These are phyloP conservation scores for Chloranthus sessilifolius DNA, from an alignment of 164 flowering plant species.

Conservation along the genomic window DNA sequence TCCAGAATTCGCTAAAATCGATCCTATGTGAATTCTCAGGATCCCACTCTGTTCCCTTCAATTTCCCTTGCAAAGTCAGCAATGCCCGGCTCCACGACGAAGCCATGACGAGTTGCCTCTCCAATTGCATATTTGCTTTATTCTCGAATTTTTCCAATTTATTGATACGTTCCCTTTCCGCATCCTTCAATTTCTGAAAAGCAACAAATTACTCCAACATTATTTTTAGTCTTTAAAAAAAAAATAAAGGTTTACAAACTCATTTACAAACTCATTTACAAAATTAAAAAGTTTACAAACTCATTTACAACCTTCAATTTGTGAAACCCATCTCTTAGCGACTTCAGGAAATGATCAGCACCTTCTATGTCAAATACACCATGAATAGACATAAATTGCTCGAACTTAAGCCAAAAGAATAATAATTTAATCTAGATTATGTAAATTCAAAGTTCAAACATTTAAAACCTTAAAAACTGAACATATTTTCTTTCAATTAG, in stretches of 20 bases:
- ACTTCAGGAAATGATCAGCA: not conserved
- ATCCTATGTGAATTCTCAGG: slow-evolving; percentile 81
- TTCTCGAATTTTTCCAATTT: slow-evolving; percentile 66
- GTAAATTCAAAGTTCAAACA: no score
- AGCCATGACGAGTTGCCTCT: slow-evolving; percentile 89
- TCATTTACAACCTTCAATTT: not conserved
- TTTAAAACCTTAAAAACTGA: no score
- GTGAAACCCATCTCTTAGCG: not conserved
- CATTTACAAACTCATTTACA: not conserved
- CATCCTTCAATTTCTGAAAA: slow-evolving; percentile 65
- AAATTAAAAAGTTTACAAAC: not conserved
- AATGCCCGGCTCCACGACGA: slow-evolving; percentile 81
- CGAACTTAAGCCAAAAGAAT: no score
- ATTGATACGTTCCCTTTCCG: slow-evolving; percentile 63
- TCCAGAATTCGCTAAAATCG: slow-evolving; percentile 72
- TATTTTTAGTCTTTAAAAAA: no score
- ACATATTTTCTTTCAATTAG: no score
- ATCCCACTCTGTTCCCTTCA: slow-evolving; percentile 93
- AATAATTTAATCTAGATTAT: no score
- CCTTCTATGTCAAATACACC: no score
- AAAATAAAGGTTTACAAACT: not conserved
- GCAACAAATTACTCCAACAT: not conserved
- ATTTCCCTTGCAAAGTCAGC: slow-evolving; percentile 65
- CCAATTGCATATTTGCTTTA: slow-evolving; percentile 76
- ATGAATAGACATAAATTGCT: no score